phyloP scores from a whole-genome alignment of 306 rosid species.

The Pyrus betulifolia region DNA sequence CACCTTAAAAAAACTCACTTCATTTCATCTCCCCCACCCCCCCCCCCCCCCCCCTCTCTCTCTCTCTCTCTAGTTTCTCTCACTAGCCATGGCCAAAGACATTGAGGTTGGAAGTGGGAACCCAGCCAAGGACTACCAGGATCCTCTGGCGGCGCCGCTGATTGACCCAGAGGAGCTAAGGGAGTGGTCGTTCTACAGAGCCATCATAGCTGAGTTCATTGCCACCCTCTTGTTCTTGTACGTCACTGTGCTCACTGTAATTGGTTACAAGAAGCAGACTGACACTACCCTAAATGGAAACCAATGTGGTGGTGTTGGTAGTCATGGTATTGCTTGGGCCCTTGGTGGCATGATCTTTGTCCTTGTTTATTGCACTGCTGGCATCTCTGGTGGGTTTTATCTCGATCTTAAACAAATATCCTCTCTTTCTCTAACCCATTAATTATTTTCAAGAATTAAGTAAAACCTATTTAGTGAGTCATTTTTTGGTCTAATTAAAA shows the following conservation, averaged over 20 bases:
- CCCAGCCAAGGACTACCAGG: conserved; percentile 57
- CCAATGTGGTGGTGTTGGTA: conserved; percentile 28
- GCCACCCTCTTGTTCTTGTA: conserved; percentile 85
- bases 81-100: conserved; percentile 27
- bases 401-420: too few species aligned
- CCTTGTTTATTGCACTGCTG: conserved; percentile 42
- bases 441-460: too few species aligned
- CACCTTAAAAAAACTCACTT: neutral
- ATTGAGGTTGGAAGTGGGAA: conserved; percentile 14
- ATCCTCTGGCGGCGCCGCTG: conserved; percentile 67
- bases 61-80: neutral
- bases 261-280: conserved; percentile 32
- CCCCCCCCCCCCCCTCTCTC: neutral
- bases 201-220: conserved; percentile 76
- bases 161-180: conserved; percentile 47
- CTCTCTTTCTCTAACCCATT: too few species aligned
- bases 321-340: conserved; percentile 34
- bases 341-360: conserved; percentile 44
- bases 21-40: neutral
- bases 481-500: too few species aligned
- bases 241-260: conserved; percentile 44
- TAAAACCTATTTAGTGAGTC: too few species aligned
- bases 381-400: conserved; percentile 29
- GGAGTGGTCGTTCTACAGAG: conserved; percentile 80
- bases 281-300: conserved; percentile 1